Base-by-base conservation (phyloP, 2,329 filamentous ascomycete genomes). In the Ophidiomyces ophidiicola region DNA sequence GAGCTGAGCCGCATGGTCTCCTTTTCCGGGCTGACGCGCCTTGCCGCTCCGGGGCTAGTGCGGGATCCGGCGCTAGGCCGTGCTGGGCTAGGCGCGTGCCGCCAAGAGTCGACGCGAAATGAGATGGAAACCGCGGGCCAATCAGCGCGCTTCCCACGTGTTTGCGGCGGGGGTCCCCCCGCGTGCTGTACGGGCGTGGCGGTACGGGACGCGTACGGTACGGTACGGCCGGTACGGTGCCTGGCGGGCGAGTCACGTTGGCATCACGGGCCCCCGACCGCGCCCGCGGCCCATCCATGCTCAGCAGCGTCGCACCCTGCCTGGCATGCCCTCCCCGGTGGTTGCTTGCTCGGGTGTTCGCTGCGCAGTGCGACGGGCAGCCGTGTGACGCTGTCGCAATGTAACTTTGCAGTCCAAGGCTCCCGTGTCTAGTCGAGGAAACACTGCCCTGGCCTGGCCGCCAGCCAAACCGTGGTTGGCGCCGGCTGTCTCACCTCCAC, bases 321-420 rank as follows among this genome's bases (percentile, higher is more conserved):
- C n/a, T n/a, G n/a, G n/a, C n/a, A n/a, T n/a, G n/a, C n/a, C n/a
- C n/a, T n/a, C n/a, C n/a, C n/a, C n/a, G n/a, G 7, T 10, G 25
- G 11, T 28, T 28, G 25, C 14, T 10, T 28, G 25, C 25, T 14
- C 14, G 25, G 25, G 14, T 28, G 25, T 14, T 14, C 25, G 25
- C 25, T n/a, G n/a, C 29, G 29, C 23, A 26, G 29, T 21, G 29
- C 33, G 32, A 39, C 37, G n/a, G n/a, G n/a, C n/a, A 33, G 24
- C 18, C 28, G 29, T 30, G 29, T 39, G 23, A 41, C 25, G 18
- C 35, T 32, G 14, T 34, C 31, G 32, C 38, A 41, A 41, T 41
- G 38, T 41, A 41, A 41, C 38, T 41, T 41, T 35, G 38, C 24
- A 36, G n/a, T n/a, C n/a, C n/a, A n/a, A n/a, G n/a, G n/a, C n/a